Base-by-base conservation (phyloP, 1,284 basidiomycete species). In the Ceratobasidium sp. region DNA sequence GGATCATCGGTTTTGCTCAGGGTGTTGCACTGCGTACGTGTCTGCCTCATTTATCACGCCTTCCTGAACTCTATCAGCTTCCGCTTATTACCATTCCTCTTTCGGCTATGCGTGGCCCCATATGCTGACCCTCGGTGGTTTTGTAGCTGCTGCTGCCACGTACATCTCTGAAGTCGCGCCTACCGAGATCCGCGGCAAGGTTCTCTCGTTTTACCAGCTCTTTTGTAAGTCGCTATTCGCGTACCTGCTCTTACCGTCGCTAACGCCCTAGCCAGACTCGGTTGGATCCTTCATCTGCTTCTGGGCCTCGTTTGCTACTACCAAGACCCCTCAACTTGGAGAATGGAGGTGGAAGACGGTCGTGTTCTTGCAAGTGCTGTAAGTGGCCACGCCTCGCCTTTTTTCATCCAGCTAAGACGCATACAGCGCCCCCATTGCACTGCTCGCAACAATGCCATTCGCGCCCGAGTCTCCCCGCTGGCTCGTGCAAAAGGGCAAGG, bases 291-390 rank as follows among this genome's bases (percentile, higher is more conserved):
- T 72, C 68, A 72, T 72, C 43, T 72, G 68, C 68, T 72, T 72
- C 68, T 72, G 68, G 68, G 68, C 61, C 68, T 59, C 68, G 22
- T 72, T 72, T 37, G 76, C 74, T 8, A 66, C 71, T 11, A 75
- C 65, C 41, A 77, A 75, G 72, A 27, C 74, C 6, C 63, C 63
- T 13, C 71, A 75, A 27, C 74, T 75, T 41, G 76, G 76, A 8
- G 31, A 74, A 56, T 77, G 76, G 76, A 74, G 75, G 53, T 77
- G 63, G 64, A 66, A 74, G 39, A 51, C 66, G 16, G 71, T 74
- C 31, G 56, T 75, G 11, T 63, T 77, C 37, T 43, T 77, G 24
- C 76, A 77, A 49, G 56, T 77, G 34, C 61, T 77, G 64, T 77
- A 61, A 72, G 68, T 51, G 37, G 19, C n/a, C 58, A 61, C 24